Evolutionary conservation across 345 rosid species (phyloP).

Genomic region (Brassica carinata): DNA sequence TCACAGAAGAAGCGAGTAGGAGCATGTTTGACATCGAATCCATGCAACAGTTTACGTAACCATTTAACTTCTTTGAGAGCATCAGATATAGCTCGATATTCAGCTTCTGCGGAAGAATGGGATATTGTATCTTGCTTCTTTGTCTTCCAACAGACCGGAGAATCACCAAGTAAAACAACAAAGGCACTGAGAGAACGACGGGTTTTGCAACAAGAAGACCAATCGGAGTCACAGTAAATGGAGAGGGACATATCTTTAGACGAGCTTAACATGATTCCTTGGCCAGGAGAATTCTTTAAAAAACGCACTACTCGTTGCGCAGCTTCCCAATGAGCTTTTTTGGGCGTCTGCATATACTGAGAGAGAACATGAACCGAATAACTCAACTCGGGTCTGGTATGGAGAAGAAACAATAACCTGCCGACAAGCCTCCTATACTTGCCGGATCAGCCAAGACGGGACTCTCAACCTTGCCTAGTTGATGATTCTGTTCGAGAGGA

Average conservation of each 20-base stretch:
- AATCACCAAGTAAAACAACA: neutral
- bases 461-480: neutral
- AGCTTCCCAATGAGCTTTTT: neutral
- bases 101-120: neutral
- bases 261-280: neutral
- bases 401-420: neutral
- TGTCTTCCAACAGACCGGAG: neutral
- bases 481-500: neutral
- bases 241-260: neutral
- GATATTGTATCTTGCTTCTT: neutral
- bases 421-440: too few species aligned
- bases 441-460: neutral
- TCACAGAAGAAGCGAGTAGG: too few species aligned
- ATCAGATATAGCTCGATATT: neutral
- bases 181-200: neutral
- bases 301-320: neutral
- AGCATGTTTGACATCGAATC: neutral
- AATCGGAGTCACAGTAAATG: neutral
- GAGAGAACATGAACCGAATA: neutral
- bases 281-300: neutral
- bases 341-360: neutral
- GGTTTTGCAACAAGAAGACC: neutral
- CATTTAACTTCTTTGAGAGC: neutral
- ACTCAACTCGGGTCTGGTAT: neutral
- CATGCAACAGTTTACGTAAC: neutral